Conservation (phyloP, 768 basidiomycete species). For the Amanita polypyramis region DNA sequence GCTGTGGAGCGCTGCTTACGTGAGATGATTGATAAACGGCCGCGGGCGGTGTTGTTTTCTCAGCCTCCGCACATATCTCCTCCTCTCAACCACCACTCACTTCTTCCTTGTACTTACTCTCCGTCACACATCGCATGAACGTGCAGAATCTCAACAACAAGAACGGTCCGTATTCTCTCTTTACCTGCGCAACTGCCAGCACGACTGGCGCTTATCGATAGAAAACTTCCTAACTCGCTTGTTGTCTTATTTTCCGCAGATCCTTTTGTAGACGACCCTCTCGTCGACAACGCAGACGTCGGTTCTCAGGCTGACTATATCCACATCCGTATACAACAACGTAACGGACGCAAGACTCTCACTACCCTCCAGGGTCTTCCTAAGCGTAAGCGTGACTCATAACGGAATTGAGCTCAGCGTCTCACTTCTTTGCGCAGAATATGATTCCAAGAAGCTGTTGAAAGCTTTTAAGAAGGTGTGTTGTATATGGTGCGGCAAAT, state of each 20-base stretch:
- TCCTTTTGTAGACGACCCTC: constrained; percentile 93
- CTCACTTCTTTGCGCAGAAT: constrained; percentile 42
- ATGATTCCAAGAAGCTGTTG: constrained; percentile 94
- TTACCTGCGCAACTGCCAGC: neutral
- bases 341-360: constrained; percentile 97
- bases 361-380: constrained; percentile 95
- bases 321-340: constrained; percentile 96
- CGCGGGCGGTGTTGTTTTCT: constrained; percentile 18
- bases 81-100: constrained; percentile 33
- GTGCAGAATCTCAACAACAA: constrained; percentile 83
- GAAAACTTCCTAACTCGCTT: constrained; percentile 5
- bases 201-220: neutral
- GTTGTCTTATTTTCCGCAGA: constrained; percentile 33
- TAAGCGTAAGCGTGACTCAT: constrained; percentile 49
- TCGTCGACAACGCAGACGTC: constrained; percentile 63
- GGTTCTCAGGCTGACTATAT: constrained; percentile 78
- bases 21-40: constrained; percentile 13
- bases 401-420: constrained; percentile 6
- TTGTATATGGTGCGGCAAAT: neutral
- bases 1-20: neutral
- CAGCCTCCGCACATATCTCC: constrained; percentile 14
- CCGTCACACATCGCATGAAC: constrained; percentile 73
- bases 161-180: constrained; percentile 43
- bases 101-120: constrained; percentile 21
- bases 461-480: constrained; percentile 97